Percentiles rank a stretch among this genome's conserved stretches.
phyloP scores from a whole-genome alignment of 2,329 filamentous ascomycete genomes.

The Cyphellophora attinorum region DNA sequence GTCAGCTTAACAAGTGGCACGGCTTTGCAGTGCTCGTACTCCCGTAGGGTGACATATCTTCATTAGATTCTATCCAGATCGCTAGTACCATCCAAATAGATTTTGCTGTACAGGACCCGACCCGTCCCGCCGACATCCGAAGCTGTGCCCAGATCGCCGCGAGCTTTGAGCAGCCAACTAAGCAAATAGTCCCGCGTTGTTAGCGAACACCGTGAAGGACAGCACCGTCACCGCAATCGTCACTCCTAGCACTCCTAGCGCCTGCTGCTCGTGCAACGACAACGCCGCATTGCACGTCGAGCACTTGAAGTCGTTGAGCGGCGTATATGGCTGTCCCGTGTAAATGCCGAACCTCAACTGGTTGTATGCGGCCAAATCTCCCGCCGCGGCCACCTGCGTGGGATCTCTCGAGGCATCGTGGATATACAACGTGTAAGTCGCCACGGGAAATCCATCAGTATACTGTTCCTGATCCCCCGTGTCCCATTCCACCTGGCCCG shows the following conservation, averaged over 20 bases:
- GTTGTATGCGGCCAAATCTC: constrained; percentile 44
- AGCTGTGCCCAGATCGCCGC: too few species aligned
- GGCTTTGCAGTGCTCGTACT: too few species aligned
- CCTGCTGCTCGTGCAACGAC: constrained; percentile 44
- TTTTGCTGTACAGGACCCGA: too few species aligned
- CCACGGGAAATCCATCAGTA: constrained; percentile 44
- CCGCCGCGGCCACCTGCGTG: constrained; percentile 42
- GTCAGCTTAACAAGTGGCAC: too few species aligned
- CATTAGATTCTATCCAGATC: too few species aligned
- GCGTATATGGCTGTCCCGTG: constrained; percentile 27
- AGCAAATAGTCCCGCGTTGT: constrained; percentile 27
- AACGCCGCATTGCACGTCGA: constrained; percentile 46
- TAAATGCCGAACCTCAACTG: constrained; percentile 57
- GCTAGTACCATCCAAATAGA: too few species aligned
- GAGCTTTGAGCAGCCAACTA: too few species aligned
- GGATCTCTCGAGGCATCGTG: constrained; percentile 48
- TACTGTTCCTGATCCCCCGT: constrained; percentile 41
- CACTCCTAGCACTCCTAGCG: constrained; percentile 45
- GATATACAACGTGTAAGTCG: constrained; percentile 54
- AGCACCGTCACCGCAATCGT: constrained; percentile 48
- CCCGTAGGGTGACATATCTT: too few species aligned
- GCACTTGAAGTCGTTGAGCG: constrained; percentile 40
- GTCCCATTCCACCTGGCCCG: constrained; percentile 50
- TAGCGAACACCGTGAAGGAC: constrained; percentile 46
- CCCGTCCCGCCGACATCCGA: too few species aligned